Base-by-base conservation (phyloP, 2,329 filamentous ascomycete species). In the Pseudocercospora fijiensis region DNA sequence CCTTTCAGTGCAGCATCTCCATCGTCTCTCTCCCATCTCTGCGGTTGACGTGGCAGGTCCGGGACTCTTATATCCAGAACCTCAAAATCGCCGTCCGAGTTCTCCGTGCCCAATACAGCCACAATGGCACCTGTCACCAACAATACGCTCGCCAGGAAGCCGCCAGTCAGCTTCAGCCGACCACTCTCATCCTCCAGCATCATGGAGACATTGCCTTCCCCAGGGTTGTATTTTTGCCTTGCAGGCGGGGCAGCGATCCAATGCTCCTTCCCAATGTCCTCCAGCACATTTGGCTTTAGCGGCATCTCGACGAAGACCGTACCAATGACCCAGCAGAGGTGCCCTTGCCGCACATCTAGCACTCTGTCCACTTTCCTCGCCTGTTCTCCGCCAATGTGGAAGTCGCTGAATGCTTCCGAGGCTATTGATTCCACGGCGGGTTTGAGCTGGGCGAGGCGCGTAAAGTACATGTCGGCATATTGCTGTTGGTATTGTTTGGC, bases 301-400 rank as follows among this genome's bases (percentile, higher is more conserved):
- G 90, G 86, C 91, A 99, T 93, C 68, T 98, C 92, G 90, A 98
- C 96, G 77, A 96, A 99, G 30, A 98, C 87, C 0, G 95, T 99
- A 16, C 96, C 95, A 0, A 89, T 85, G 16, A 99, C 90, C 92
- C 94, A 99, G 80, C 94, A 98, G 37, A 98, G 82, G 79, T 97
- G 88, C 67, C 95, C 95, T 80, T 98, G 95, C 65, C 94, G 88
- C 58, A 99, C 95, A 78, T 99, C 94, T 28, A 99, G 84, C 64
- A 99, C 95, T 70, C 95, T 85, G 30, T 97, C 91, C 16, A 96
- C 92, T 69, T 84, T 86, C 70, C 84, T 85, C 10, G 91, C 91
- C 62, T 81, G 81, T 75, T 96, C 91, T 41, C 87, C 90, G 6
- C 86, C 91, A 69, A 98, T 88, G 74, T 82, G 85, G 60, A 91